Percentiles rank a stretch among this genome's conserved stretches.
phyloP scores from a whole-genome alignment of 2,329 filamentous ascomycete species.

The Aureobasidium sp. region DNA sequence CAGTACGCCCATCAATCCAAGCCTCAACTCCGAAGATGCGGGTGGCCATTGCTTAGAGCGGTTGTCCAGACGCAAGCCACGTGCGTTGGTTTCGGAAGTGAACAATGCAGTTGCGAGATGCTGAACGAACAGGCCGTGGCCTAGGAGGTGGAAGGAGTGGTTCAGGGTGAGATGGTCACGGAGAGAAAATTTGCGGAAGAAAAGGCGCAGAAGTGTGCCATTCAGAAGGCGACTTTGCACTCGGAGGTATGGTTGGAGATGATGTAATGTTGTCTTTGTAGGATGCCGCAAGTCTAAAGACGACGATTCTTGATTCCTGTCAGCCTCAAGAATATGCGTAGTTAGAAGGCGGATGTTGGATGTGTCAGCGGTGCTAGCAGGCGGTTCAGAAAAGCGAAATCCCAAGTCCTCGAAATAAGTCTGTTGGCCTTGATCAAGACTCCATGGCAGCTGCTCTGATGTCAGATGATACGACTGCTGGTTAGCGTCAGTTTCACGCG shows the following conservation, averaged over 20 bases:
- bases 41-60: constrained; percentile 71
- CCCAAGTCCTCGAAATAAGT: constrained; percentile 19
- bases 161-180: constrained; percentile 65
- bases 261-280: background rate
- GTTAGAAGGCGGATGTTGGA: background rate
- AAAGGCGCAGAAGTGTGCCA: constrained; percentile 62
- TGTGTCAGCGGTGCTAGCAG: background rate
- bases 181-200: constrained; percentile 67
- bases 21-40: constrained; percentile 81
- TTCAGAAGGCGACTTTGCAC: constrained; percentile 72
- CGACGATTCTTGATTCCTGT: background rate
- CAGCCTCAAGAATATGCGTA: background rate
- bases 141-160: constrained; percentile 71
- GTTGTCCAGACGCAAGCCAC: constrained; percentile 71
- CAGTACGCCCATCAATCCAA: constrained; percentile 79
- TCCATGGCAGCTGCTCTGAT: constrained; percentile 28
- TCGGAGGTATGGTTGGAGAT: constrained; percentile 33
- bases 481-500: background rate
- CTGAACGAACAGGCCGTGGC: constrained; percentile 74
- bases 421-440: constrained; percentile 52
- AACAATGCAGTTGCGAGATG: constrained; percentile 77
- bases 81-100: constrained; percentile 67
- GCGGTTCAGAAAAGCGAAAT: background rate
- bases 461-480: background rate
- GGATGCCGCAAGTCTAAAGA: background rate